These are phyloP conservation scores for Fusarium mangiferae DNA, from an alignment of 2,329 filamentous ascomycete species.

Conservation along the genomic window DNA sequence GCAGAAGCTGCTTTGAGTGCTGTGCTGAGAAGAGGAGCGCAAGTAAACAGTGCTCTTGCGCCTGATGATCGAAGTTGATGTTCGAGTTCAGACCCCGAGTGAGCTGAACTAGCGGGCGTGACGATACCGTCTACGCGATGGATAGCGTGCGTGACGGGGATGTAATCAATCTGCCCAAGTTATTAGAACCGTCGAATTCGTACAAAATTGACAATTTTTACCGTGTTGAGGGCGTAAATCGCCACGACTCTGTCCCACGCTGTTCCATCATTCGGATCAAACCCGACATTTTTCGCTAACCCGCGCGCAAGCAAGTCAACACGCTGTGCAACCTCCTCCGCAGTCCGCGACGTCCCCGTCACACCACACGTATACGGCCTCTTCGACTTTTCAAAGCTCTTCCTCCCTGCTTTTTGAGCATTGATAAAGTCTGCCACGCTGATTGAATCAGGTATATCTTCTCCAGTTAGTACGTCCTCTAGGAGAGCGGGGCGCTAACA, in stretches of 20 bases:
- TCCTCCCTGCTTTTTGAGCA: conserved; percentile 56
- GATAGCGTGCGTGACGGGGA: conserved; percentile 79
- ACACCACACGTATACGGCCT: conserved; percentile 82
- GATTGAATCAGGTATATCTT: conserved; percentile 28
- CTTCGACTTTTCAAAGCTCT: conserved; percentile 69
- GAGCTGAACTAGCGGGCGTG: conserved; percentile 79
- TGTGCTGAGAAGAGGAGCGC: conserved; percentile 70
- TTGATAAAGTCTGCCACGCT: conserved; percentile 82
- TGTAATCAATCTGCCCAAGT: conserved; percentile 71
- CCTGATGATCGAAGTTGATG: conserved; percentile 77
- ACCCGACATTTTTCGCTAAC: conserved; percentile 72
- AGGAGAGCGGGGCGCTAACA: not conserved
- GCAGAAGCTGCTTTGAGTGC: conserved; percentile 72
- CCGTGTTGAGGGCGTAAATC: conserved; percentile 82
- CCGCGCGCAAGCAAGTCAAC: conserved; percentile 76
- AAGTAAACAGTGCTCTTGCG: conserved; percentile 79
- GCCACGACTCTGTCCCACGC: conserved; percentile 85
- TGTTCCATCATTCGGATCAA: conserved; percentile 73
- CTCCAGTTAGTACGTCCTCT: fast-evolving
- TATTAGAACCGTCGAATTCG: fast-evolving
- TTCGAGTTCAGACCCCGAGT: conserved; percentile 74
- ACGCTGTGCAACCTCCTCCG: conserved; percentile 70
- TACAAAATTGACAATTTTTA: conserved; percentile 42
- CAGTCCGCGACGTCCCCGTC: conserved; percentile 73
- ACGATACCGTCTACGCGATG: conserved; percentile 78